Conservation (phyloP, 805 yeast genomes). For the Kodamaea hsintzibuensis region DNA sequence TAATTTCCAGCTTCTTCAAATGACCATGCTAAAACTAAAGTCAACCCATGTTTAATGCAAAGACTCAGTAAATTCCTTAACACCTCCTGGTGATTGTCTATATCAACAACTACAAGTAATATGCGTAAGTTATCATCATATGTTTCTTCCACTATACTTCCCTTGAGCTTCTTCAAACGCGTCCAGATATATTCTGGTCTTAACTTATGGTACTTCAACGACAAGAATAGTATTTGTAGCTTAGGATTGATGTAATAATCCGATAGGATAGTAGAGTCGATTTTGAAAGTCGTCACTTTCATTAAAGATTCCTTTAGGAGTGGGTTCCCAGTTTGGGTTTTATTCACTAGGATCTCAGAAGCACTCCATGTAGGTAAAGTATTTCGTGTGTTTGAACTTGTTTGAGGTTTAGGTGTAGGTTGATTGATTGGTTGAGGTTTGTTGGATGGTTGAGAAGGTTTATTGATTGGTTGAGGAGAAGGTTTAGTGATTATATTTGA, state of each 20-base stretch:
- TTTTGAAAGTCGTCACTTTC: conserved; percentile 55
- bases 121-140: conserved; percentile 50
- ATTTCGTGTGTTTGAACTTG: not conserved
- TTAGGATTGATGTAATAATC: conserved; percentile 66
- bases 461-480: not conserved
- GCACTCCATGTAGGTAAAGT: conserved; percentile 7
- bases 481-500: not conserved
- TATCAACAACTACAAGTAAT: conserved; percentile 63
- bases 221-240: conserved; percentile 59
- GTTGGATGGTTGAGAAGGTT: not conserved
- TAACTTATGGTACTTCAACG: conserved; percentile 71
- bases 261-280: conserved; percentile 49
- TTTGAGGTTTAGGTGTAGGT: not conserved
- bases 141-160: conserved; percentile 32
- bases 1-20: conserved; percentile 50
- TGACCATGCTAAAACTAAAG: conserved; percentile 54
- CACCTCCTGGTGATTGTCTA: conserved; percentile 54
- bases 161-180: conserved; percentile 46
- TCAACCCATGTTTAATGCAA: conserved; percentile 50
- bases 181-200: conserved; percentile 74
- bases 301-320: conserved; percentile 50
- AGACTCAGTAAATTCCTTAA: conserved; percentile 48
- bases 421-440: not conserved
- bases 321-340: conserved; percentile 74
- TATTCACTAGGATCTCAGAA: conserved; percentile 21